These are phyloP conservation scores for Trichoderma arundinaceum DNA, from an alignment of 2,329 filamentous ascomycete genomes.

Conservation along the genomic window DNA sequence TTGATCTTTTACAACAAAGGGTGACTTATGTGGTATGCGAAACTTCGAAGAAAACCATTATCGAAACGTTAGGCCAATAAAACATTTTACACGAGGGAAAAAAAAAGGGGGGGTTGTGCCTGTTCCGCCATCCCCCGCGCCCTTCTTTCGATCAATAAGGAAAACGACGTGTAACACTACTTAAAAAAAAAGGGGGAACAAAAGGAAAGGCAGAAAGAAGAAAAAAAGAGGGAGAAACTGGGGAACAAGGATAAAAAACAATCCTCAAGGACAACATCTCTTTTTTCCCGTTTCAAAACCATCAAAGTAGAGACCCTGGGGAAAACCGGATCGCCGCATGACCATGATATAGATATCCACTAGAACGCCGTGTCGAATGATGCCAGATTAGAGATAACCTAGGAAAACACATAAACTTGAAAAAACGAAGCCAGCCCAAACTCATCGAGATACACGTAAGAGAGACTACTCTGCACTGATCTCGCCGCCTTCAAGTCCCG, in stretches of 20 bases:
- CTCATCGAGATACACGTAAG: slow-evolving; percentile 7
- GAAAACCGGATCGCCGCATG: slow-evolving; percentile 44
- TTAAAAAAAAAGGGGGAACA: neutral
- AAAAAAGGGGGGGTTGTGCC: neutral
- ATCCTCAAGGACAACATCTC: slow-evolving; percentile 32
- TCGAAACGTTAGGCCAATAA: slow-evolving; percentile 22
- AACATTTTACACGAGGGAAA: slow-evolving; percentile 31
- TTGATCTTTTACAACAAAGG: slow-evolving; percentile 24
- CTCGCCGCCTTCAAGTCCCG: slow-evolving; percentile 60
- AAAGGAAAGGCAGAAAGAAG: neutral
- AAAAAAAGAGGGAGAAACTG: neutral
- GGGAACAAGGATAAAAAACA: slow-evolving; percentile 24
- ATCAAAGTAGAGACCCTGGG: slow-evolving; percentile 34
- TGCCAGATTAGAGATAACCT: slow-evolving; percentile 48
- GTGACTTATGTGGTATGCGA: slow-evolving; percentile 26
- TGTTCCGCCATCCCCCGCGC: neutral
- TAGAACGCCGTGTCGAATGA: slow-evolving; percentile 50
- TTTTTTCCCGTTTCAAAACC: slow-evolving; percentile 40
- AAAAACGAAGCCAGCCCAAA: slow-evolving; percentile 37
- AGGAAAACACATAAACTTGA: slow-evolving; percentile 34
- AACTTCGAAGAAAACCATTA: slow-evolving; percentile 25
- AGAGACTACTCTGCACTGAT: slow-evolving; percentile 60
- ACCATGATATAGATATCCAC: slow-evolving; percentile 49
- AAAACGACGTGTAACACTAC: slow-evolving; percentile 9
- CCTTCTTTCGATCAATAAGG: slow-evolving; percentile 29